Conservation (phyloP, 257 asterid genomes). For the Nicotiana knightiana region DNA sequence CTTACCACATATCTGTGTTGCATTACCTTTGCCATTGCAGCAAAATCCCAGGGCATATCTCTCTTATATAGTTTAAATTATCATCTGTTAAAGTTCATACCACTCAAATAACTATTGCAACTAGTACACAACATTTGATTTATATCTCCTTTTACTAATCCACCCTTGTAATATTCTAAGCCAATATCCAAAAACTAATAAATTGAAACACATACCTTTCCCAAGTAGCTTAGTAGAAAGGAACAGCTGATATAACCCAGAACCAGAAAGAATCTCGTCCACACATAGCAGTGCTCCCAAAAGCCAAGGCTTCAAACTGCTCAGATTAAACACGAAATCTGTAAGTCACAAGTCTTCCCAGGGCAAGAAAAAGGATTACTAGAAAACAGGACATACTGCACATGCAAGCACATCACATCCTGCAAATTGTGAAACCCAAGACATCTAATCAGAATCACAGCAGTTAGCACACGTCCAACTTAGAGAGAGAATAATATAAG, state of each 20-base stretch:
- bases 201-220: slow-evolving; percentile 50
- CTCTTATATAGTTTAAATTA: not conserved
- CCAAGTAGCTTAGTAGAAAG: slow-evolving; percentile 88
- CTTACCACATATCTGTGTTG: not conserved
- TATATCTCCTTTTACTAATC: not conserved
- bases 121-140: not conserved
- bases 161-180: not conserved
- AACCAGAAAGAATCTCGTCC: slow-evolving; percentile 74
- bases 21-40: not conserved
- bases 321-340: slow-evolving; percentile 12
- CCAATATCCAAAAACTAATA: not conserved
- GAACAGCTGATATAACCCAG: slow-evolving; percentile 85
- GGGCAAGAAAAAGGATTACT: slow-evolving; percentile 8
- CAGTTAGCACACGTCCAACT: not conserved
- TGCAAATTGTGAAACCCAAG: slow-evolving; percentile 28
- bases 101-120: not conserved
- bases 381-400: slow-evolving; percentile 56
- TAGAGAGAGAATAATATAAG: not conserved
- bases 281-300: slow-evolving; percentile 90
- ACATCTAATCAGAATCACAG: slow-evolving; percentile 6
- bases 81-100: not conserved
- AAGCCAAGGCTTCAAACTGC: slow-evolving; percentile 83
- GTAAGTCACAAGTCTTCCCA: slow-evolving; percentile 13
- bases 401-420: slow-evolving; percentile 99
- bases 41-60: not conserved